Conservation (phyloP, 331 rosid species). For the Pyracantha coccinea region DNA sequence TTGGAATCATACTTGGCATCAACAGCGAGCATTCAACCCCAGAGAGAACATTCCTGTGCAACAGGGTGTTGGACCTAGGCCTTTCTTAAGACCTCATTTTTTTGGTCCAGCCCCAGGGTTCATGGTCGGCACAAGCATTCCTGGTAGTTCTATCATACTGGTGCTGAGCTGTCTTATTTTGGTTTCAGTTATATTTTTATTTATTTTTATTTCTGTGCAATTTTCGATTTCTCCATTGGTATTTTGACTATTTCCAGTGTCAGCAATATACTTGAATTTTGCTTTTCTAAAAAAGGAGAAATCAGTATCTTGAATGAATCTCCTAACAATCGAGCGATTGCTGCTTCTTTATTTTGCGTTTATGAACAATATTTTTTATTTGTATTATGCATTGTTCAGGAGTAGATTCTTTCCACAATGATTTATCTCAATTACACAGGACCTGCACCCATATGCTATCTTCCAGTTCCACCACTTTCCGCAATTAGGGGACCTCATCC, state of each 20-base stretch:
- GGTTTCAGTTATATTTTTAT: neutral
- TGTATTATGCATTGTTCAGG: neutral
- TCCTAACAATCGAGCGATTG: neutral
- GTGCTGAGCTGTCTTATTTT: neutral
- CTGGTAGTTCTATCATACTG: conserved; percentile 39
- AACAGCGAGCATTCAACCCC: conserved; percentile 52
- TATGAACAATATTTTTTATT: conserved; percentile 2
- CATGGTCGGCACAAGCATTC: conserved; percentile 69
- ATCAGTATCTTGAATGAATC: neutral
- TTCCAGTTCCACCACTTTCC: conserved; percentile 54
- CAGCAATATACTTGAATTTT: neutral
- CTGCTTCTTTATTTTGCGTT: neutral
- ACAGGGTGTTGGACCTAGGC: conserved; percentile 71
- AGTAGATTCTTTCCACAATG: neutral
- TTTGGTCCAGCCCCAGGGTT: conserved; percentile 65
- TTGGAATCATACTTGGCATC: conserved; percentile 67
- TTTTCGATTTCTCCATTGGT: neutral
- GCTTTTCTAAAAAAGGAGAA: neutral
- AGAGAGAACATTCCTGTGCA: conserved; percentile 59
- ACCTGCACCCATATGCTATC: conserved; percentile 62
- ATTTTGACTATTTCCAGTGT: neutral
- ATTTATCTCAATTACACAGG: conserved; percentile 32
- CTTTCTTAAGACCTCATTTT: conserved; percentile 58
- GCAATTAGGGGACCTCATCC: conserved; percentile 65
- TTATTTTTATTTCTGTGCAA: neutral